These are phyloP conservation scores for Raphidocelis subcapitata DNA, from an alignment of 139 green algal species.

Conservation along the genomic window DNA sequence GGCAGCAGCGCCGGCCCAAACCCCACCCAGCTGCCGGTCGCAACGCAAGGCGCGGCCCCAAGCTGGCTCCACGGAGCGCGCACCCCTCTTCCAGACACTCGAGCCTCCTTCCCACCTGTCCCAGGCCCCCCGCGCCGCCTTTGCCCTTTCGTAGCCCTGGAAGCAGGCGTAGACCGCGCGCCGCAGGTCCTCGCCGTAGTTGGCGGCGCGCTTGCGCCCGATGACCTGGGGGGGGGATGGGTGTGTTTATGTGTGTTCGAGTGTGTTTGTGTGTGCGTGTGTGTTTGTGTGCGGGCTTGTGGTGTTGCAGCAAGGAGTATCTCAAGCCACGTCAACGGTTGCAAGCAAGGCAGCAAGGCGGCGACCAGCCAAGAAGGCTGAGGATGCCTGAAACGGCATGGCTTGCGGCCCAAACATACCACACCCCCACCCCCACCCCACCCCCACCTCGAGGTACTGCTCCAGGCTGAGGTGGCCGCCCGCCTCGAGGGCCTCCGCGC, in stretches of 20 bases:
- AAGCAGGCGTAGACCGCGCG: constrained; percentile 56
- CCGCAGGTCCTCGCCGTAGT: constrained; percentile 61
- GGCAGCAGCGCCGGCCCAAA: too few species aligned
- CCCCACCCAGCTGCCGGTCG: too few species aligned
- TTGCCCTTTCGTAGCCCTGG: constrained; percentile 8
- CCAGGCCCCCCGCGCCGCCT: neutral
- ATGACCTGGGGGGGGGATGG: constrained; percentile 5
- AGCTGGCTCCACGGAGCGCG: neutral
- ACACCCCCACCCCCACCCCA: neutral
- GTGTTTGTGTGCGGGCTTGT: too few species aligned
- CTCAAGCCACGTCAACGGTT: too few species aligned
- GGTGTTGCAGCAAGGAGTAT: too few species aligned
- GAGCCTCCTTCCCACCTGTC: neutral
- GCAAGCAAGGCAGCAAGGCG: too few species aligned
- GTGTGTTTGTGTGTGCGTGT: too few species aligned
- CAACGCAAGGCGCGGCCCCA: too few species aligned
- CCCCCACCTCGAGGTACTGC: constrained; percentile 58
- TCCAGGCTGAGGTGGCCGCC: constrained; percentile 48
- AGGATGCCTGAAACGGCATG: neutral
- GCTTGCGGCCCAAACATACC: neutral
- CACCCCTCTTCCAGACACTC: neutral
- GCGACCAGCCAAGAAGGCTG: too few species aligned
- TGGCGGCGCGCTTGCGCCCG: constrained; percentile 60
- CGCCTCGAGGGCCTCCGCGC: constrained; percentile 48
- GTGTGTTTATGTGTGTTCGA: too few species aligned